A percentile compares a stretch with the other conserved stretches of the same genome.
Evolutionary conservation across 768 basidiomycete species (phyloP).

Genomic region (Heimioporus sp.): DNA sequence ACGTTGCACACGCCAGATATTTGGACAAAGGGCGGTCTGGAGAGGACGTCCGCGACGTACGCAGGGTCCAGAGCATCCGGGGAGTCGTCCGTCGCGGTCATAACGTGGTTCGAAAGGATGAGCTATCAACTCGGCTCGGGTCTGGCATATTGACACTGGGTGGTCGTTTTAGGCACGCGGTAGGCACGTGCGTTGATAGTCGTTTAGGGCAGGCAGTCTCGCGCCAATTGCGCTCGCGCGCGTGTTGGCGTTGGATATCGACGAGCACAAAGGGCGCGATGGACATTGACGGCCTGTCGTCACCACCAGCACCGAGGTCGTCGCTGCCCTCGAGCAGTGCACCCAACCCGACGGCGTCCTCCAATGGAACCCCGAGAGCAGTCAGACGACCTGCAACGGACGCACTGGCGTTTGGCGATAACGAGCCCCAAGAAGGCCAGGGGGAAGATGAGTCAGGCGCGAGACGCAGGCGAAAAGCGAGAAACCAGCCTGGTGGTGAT

Average conservation of each 20-base stretch:
- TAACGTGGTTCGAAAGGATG: background rate
- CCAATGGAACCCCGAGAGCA: conserved; percentile 32
- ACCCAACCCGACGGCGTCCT: conserved; percentile 36
- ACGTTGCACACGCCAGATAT: conserved; percentile 76
- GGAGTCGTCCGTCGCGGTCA: conserved; percentile 27
- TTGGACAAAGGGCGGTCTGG: conserved; percentile 65
- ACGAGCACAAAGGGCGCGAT: conserved; percentile 30
- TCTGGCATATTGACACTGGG: background rate
- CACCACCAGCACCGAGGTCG: conserved; percentile 51
- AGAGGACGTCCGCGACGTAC: conserved; percentile 63
- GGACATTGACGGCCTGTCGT: conserved; percentile 58
- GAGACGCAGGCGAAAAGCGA: conserved; percentile 45
- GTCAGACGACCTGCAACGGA: conserved; percentile 44
- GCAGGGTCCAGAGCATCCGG: conserved; percentile 65
- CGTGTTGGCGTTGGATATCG: conserved; percentile 7
- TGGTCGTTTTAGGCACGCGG: too few species aligned
- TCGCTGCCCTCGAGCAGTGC: conserved; percentile 55
- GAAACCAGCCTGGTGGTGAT: conserved; percentile 51
- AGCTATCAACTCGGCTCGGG: background rate
- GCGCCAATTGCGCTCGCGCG: conserved; percentile 34
- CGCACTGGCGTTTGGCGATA: conserved; percentile 54
- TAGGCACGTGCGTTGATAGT: background rate
- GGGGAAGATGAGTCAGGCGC: conserved; percentile 39
- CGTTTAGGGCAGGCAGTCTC: conserved; percentile 46
- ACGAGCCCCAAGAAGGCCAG: conserved; percentile 42